Evolutionary conservation across 805 yeast genomes (phyloP).

Genomic region (Lipomyces sp.): DNA sequence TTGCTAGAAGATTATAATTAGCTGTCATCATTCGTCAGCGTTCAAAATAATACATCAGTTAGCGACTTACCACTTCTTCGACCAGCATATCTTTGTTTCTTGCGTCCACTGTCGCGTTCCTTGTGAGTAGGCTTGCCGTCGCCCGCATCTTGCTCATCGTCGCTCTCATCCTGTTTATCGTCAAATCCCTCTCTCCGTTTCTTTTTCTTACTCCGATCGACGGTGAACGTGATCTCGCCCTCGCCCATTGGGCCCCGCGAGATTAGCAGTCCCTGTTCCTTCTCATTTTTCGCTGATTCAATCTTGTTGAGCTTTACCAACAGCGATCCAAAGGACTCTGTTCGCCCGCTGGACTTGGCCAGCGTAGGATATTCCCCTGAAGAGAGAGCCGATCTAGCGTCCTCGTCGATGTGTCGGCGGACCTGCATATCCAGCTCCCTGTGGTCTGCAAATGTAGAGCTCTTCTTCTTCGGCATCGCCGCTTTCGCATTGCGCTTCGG

Average conservation of each 20-base stretch:
- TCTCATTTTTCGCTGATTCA: constrained; percentile 2
- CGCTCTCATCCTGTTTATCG: not conserved
- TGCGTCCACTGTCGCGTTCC: constrained; percentile 24
- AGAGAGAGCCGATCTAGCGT: not conserved
- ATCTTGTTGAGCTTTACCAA: constrained; percentile 5
- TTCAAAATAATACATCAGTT: not conserved
- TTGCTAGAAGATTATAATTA: constrained; percentile 3
- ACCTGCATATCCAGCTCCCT: constrained; percentile 8
- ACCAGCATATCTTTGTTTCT: constrained; percentile 20
- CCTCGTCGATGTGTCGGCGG: not conserved
- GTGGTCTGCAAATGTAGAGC: too few species aligned
- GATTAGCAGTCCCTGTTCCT: constrained; percentile 6
- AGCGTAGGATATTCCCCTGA: too few species aligned
- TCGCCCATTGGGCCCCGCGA: constrained; percentile 25
- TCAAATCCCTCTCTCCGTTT: too few species aligned
- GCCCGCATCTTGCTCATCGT: constrained; percentile 11
- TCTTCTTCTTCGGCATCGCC: too few species aligned
- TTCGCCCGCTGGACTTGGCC: too few species aligned
- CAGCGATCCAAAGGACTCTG: constrained; percentile 16
- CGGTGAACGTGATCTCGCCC: constrained; percentile 27
- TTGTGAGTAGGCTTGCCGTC: constrained; percentile 1
- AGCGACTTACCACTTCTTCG: constrained; percentile 28
- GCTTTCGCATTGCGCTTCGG: too few species aligned
- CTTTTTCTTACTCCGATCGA: constrained; percentile 15
- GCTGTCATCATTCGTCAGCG: not conserved